These are phyloP conservation scores for Kuraishia cidri DNA, from an alignment of 805 yeast species.

Conservation along the genomic window DNA sequence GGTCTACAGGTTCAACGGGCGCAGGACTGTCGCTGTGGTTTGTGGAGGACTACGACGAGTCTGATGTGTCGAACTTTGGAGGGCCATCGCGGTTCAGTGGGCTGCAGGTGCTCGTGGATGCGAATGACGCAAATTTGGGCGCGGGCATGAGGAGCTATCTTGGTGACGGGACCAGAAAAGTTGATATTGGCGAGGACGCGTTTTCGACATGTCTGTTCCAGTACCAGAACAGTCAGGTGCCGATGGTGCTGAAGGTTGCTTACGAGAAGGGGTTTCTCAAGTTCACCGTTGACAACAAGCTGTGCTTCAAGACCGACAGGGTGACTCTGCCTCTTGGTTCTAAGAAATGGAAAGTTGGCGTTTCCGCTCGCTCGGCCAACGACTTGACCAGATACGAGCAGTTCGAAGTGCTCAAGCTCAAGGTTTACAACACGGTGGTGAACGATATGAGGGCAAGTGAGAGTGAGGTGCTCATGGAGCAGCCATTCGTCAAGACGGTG, in stretches of 20 bases:
- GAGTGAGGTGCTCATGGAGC: too few relatives aligned
- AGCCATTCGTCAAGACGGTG: slow-evolving; percentile 2
- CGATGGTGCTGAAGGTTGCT: slow-evolving; percentile 57
- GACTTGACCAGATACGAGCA: slow-evolving; percentile 34
- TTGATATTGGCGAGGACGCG: slow-evolving; percentile 14
- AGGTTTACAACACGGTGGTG: slow-evolving; percentile 42
- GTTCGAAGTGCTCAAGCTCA: slow-evolving; percentile 56
- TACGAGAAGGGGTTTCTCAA: slow-evolving; percentile 43
- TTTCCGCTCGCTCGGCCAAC: slow-evolving; percentile 36
- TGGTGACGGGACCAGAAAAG: slow-evolving; percentile 44
- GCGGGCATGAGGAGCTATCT: slow-evolving; percentile 48
- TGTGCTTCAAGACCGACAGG: slow-evolving; percentile 58
- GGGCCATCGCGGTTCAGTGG: slow-evolving; percentile 60
- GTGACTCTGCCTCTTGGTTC: slow-evolving; percentile 30
- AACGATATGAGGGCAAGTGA: neutral
- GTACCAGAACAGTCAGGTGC: slow-evolving; percentile 64
- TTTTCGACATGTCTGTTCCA: slow-evolving; percentile 50
- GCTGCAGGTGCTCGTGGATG: slow-evolving; percentile 50
- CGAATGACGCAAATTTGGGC: slow-evolving; percentile 31
- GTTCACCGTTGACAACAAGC: slow-evolving; percentile 63
- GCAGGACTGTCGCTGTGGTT: slow-evolving; percentile 58
- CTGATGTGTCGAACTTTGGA: slow-evolving; percentile 30
- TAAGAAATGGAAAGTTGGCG: slow-evolving; percentile 38
- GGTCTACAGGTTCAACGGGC: slow-evolving; percentile 34
- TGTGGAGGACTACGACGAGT: slow-evolving; percentile 18